phyloP scores from a whole-genome alignment of 2,329 filamentous ascomycete genomes.

The Malbranchea zuffiana region DNA sequence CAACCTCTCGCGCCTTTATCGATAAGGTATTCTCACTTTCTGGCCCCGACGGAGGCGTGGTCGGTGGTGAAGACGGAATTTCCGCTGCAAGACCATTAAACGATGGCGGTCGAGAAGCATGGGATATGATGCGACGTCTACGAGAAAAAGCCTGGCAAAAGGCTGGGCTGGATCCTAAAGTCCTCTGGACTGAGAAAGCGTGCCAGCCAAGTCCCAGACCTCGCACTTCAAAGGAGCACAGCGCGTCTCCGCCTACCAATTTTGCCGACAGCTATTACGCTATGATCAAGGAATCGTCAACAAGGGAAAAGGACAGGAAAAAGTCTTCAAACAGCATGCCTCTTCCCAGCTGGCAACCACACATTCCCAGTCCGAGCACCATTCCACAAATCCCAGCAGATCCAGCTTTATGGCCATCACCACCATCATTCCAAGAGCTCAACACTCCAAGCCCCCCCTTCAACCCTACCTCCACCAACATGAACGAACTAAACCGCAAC shows the following conservation, averaged over 20 bases:
- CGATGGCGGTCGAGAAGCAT: conserved; percentile 40
- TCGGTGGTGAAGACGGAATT: conserved; percentile 36
- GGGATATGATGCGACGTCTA: conserved; percentile 39
- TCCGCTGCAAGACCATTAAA: conserved; percentile 35
- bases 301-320: conserved; percentile 6
- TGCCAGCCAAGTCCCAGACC: conserved; percentile 24
- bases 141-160: conserved; percentile 40
- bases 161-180: conserved; percentile 36
- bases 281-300: conserved; percentile 13
- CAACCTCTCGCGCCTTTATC: conserved; percentile 36
- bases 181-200: conserved; percentile 38
- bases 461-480: too few species aligned
- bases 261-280: conserved; percentile 15
- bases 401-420: conserved; percentile 1
- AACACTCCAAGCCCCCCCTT: neutral
- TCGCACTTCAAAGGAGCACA: conserved; percentile 9
- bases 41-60: conserved; percentile 36
- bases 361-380: neutral
- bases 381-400: neutral
- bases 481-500: too few species aligned
- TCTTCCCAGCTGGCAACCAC: neutral
- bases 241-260: conserved; percentile 6
- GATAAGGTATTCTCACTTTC: conserved; percentile 38
- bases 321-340: neutral
- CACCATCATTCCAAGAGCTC: neutral